Evolutionary conservation across 257 asterid genomes (phyloP), one percentile per base, ranked within the genome.

Genomic region (Gentiana straminea): DNA sequence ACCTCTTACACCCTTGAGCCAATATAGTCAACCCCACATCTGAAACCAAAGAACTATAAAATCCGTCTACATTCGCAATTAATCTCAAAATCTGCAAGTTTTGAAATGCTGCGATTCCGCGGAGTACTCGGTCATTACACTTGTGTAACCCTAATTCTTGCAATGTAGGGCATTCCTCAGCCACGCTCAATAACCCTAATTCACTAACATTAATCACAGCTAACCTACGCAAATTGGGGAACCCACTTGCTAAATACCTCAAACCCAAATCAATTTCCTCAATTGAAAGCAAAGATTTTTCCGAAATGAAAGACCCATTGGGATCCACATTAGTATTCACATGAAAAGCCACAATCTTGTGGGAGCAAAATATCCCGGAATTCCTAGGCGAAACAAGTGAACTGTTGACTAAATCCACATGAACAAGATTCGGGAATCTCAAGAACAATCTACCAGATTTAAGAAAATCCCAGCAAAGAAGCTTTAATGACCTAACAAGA

Each of bases 391-490:
- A 72, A 60, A 64, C 4, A 12, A 80, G 13, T 50, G 84, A 82
- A 13, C 77, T 87, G 13, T 70, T 72, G 4, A 80, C 77, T 55
- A 86, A 68, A 78, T 86, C 94, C 43, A 86, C 75, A 46, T 67
- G 75, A 39, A 61, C 62, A 34, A 86, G 86, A 75, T 86, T 89
- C 1, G 97, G 97, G 49, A 89, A 89, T 58, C 97, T 73, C 32
- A 62, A 7, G 58, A 89, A 73, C 66, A 86, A 58, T 54, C 97
- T 72, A 54, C 95, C 90, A 1, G 89, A 74, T 11, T 73, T 60
- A 2, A 89, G 82, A 66, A 89, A 86, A 6, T 81, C 82, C 95
- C 97, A 86, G 53, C 79, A 90, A 24, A 86, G 83, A 62, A 89
- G 72, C 82, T 81, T 86, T 24, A 86, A 33, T 36, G 94, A 81